Percentiles rank a stretch among this genome's conserved stretches.
phyloP scores from a whole-genome alignment of 768 basidiomycete genomes.

The Tulasnella sp. region DNA sequence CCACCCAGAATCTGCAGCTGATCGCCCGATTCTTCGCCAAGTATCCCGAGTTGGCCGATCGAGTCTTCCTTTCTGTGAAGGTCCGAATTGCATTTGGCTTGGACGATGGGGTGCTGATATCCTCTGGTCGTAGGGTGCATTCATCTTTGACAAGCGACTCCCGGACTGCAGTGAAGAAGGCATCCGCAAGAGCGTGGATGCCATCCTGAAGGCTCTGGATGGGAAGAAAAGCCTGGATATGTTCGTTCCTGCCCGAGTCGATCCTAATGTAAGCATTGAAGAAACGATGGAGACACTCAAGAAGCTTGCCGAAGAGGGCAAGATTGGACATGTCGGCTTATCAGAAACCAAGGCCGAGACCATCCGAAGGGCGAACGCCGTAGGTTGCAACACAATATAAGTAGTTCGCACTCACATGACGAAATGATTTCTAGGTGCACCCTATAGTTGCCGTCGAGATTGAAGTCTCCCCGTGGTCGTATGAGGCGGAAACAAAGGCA shows the following conservation, averaged over 20 bases:
- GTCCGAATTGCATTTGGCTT: constrained; percentile 23
- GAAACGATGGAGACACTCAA: constrained; percentile 27
- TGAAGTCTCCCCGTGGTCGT: constrained; percentile 51
- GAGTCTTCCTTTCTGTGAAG: constrained; percentile 39
- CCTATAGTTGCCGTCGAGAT: constrained; percentile 52
- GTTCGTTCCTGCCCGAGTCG: constrained; percentile 41
- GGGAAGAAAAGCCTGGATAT: constrained; percentile 37
- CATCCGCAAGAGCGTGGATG: not conserved
- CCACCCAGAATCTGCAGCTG: constrained; percentile 38
- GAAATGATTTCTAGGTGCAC: constrained; percentile 35
- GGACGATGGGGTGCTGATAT: not conserved
- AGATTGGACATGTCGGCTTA: constrained; percentile 29
- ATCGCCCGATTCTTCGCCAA: constrained; percentile 40
- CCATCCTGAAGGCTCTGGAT: not conserved
- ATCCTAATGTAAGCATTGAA: constrained; percentile 35
- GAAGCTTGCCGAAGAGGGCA: constrained; percentile 38
- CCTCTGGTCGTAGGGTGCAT: constrained; percentile 13
- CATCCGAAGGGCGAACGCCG: constrained; percentile 27
- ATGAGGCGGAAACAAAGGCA: constrained; percentile 40
- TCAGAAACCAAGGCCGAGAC: not conserved
- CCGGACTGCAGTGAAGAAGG: not conserved
- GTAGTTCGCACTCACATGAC: not conserved
- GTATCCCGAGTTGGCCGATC: constrained; percentile 34
- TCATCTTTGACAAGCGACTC: not conserved
- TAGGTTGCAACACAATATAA: constrained; percentile 21